Conservation (phyloP, 768 basidiomycete genomes). For the Boletus sensibilis region DNA sequence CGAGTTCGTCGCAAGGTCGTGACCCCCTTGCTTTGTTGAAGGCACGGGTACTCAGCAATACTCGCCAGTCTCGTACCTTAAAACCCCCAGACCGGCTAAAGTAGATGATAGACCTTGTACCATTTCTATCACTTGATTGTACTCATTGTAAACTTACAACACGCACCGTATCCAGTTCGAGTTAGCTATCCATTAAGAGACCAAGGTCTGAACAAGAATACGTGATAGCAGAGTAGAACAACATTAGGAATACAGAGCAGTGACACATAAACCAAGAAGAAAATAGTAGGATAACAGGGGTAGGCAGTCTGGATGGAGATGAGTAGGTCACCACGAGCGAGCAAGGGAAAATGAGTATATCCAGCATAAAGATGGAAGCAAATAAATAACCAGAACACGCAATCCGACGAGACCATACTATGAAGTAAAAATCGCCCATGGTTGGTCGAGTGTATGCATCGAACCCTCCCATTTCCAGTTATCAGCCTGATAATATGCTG, state of each 20-base stretch:
- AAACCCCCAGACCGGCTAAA: conserved; percentile 26
- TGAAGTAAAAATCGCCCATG: conserved; percentile 66
- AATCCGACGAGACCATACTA: conserved; percentile 28
- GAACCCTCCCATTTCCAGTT: conserved; percentile 75
- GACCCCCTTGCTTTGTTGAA: conserved; percentile 45
- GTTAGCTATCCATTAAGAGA: conserved; percentile 33
- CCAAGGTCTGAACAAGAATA: conserved; percentile 38
- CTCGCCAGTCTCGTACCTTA: conserved; percentile 36
- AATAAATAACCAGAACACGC: conserved; percentile 40
- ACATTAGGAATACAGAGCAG: conserved; percentile 57
- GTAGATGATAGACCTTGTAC: conserved; percentile 8
- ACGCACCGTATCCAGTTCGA: conserved; percentile 10
- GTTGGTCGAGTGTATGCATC: conserved; percentile 63
- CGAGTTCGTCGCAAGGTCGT: conserved; percentile 20
- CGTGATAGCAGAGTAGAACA: conserved; percentile 60
- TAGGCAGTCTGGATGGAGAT: conserved; percentile 29
- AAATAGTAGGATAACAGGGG: conserved; percentile 38
- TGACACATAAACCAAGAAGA: conserved; percentile 43
- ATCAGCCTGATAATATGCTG: conserved; percentile 53
- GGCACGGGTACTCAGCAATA: conserved; percentile 58
- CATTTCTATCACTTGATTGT: conserved; percentile 2
- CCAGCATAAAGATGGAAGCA: conserved; percentile 43
- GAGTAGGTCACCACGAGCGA: conserved; percentile 31
- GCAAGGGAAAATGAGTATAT: conserved; percentile 34
- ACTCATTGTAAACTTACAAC: conserved; percentile 18